A percentile compares a stretch with the other conserved stretches of the same genome.
These are phyloP conservation scores for Talaromyces amestolkiae DNA, from an alignment of 2,329 filamentous ascomycete species.

Conservation along the genomic window DNA sequence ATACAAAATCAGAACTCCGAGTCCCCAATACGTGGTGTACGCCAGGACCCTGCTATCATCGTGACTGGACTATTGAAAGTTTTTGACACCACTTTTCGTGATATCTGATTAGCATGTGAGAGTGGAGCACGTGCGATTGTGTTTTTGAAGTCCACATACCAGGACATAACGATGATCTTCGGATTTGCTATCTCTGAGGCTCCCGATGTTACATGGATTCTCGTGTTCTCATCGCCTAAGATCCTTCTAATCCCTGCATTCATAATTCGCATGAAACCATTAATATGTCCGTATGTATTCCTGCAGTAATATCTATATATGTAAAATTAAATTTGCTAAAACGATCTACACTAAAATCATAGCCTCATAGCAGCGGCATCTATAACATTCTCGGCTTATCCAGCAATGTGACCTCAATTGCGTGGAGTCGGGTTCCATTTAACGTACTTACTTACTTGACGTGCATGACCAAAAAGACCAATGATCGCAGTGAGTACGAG, in stretches of 20 bases:
- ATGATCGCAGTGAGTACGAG: constrained; percentile 46
- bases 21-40: background rate
- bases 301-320: background rate
- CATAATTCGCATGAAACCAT: background rate
- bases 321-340: background rate
- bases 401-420: constrained; percentile 16
- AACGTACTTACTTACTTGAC: constrained; percentile 47
- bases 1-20: background rate
- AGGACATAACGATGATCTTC: background rate
- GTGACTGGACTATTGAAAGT: background rate
- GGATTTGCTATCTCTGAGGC: background rate
- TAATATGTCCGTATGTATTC: background rate
- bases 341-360: constrained; percentile 3
- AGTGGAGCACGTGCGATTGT: background rate
- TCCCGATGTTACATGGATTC: background rate
- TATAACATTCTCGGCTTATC: background rate
- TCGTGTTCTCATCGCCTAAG: background rate
- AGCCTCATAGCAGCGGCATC: background rate
- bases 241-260: background rate
- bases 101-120: background rate
- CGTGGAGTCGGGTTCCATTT: constrained; percentile 49
- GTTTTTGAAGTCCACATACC: background rate
- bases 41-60: background rate
- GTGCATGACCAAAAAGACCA: constrained; percentile 48
- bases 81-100: background rate